Percentiles rank a stretch among this genome's conserved stretches.
Conservation (phyloP, 495 filamentous ascomycete genomes). For the Talaromyces stipitatus region DNA sequence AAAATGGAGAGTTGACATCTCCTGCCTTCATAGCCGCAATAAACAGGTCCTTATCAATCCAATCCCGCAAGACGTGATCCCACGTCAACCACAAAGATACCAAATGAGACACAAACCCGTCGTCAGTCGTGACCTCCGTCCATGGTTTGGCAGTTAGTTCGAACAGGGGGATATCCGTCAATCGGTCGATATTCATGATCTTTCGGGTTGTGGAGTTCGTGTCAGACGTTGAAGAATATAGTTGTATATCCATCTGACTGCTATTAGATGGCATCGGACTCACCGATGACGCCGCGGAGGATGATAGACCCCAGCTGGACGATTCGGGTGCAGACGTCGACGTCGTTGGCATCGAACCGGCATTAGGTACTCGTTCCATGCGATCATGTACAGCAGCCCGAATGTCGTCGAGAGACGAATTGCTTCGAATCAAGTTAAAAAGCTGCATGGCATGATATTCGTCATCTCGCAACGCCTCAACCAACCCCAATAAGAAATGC, state of each 20-base stretch:
- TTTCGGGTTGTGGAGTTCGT: not conserved
- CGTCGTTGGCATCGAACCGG: too few relatives aligned
- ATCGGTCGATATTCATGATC: constrained; percentile 14
- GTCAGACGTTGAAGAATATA: not conserved
- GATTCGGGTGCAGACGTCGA: not conserved
- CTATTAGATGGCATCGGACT: not conserved
- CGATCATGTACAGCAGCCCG: not conserved
- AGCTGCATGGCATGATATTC: constrained; percentile 6
- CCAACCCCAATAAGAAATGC: constrained; percentile 13
- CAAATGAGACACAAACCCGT: constrained; percentile 34
- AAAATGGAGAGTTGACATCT: constrained; percentile 19
- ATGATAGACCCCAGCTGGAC: not conserved
- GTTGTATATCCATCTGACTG: not conserved
- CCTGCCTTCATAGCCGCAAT: constrained; percentile 23
- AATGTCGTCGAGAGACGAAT: constrained; percentile 13
- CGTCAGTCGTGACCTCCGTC: constrained; percentile 30
- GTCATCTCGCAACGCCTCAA: constrained; percentile 14
- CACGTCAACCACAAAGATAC: constrained; percentile 35
- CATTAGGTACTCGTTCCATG: not conserved
- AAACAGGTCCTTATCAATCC: constrained; percentile 31
- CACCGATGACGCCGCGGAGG: not conserved
- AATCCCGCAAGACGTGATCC: constrained; percentile 26
- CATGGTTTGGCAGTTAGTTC: constrained; percentile 29
- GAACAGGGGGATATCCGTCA: constrained; percentile 16
- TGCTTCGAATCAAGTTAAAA: constrained; percentile 16